These are phyloP conservation scores for Prunus armeniaca DNA, from an alignment of 306 rosid genomes.

Conservation along the genomic window DNA sequence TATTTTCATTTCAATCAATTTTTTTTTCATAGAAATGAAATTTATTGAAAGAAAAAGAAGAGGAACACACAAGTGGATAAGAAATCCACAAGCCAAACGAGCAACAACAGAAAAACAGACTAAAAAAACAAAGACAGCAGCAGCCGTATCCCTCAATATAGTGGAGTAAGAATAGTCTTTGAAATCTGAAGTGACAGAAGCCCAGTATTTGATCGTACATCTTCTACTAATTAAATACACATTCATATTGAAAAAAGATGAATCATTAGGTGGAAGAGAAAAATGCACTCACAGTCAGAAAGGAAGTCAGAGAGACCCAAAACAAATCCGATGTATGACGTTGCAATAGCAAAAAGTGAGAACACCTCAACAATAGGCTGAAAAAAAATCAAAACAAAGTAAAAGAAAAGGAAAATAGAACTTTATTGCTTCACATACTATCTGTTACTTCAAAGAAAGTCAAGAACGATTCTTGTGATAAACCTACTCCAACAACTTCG, in stretches of 20 bases:
- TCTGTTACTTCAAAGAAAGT: not conserved
- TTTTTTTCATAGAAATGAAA: too few species aligned
- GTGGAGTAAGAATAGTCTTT: too few species aligned
- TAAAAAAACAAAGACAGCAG: too few species aligned
- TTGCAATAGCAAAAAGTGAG: slow-evolving; percentile 73
- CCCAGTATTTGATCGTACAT: not conserved
- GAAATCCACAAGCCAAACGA: too few species aligned
- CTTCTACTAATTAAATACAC: not conserved
- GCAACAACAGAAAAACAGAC: too few species aligned
- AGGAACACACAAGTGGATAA: too few species aligned
- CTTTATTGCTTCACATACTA: not conserved
- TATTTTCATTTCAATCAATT: too few species aligned
- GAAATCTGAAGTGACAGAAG: too few species aligned
- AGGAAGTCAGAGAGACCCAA: slow-evolving; percentile 76
- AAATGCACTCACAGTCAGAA: slow-evolving; percentile 59
- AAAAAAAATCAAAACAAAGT: slow-evolving; percentile 16
- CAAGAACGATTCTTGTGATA: not conserved
- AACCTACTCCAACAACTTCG: slow-evolving; percentile 69
- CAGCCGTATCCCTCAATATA: too few species aligned
- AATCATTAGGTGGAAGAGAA: not conserved
- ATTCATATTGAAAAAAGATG: not conserved
- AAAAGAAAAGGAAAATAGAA: not conserved
- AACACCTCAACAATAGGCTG: slow-evolving; percentile 76
- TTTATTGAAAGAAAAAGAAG: too few species aligned
- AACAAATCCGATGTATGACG: slow-evolving; percentile 80